Evolutionary conservation across 2,329 filamentous ascomycete genomes (phyloP), one percentile per base, ranked within the genome.

Genomic region (Rutstroemia sp.): DNA sequence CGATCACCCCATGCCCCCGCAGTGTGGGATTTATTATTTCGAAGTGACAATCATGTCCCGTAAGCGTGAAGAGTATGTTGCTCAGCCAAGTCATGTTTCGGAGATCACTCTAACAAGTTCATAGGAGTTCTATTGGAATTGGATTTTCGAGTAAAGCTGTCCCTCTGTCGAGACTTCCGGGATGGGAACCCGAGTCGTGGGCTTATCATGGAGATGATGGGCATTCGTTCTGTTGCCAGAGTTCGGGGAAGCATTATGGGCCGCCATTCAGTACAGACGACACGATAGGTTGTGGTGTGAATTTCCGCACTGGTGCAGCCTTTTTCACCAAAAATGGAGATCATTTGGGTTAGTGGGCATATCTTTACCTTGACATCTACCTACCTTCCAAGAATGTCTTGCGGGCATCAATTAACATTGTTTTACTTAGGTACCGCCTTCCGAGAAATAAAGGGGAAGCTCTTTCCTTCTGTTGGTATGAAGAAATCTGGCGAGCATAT

Each of bases 21-120:
- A 95, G 67, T 94, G 89, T 63, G 94, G 94, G 2, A 86, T 99
- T 58, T 99, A 96, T 71, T 99, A 99, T 70, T 99, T 84, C 68
- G 94, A 99, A 69, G 78, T 87, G 23, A 72, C 80, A 8, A 80
- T 89, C 48, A 70, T 85, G 51, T 81, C 82, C 7, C 83, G 84
- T 65, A 81, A 81, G 51, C 84, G 86, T 67, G 86, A 88, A 64
- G 82, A 82, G 82, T 84, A 75, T 61, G 78, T 65, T 51, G 5
- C 48, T 30, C 4, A 51, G 34, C 21, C 48, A 17, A 41, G 48
- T 56, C 25, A 4, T n/a, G 41, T 50, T 17, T 30, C 21, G 39
- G 19, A 54, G 27, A 46, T 8, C n/a, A 48, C 41, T 55, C 59
- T 62, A 54, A 65, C 56, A 46, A 30, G 8, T 42, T 37, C 58